Percentiles rank a stretch among this genome's conserved stretches.
phyloP scores from a whole-genome alignment of 306 rosid species.

The Carpinus fangiana region DNA sequence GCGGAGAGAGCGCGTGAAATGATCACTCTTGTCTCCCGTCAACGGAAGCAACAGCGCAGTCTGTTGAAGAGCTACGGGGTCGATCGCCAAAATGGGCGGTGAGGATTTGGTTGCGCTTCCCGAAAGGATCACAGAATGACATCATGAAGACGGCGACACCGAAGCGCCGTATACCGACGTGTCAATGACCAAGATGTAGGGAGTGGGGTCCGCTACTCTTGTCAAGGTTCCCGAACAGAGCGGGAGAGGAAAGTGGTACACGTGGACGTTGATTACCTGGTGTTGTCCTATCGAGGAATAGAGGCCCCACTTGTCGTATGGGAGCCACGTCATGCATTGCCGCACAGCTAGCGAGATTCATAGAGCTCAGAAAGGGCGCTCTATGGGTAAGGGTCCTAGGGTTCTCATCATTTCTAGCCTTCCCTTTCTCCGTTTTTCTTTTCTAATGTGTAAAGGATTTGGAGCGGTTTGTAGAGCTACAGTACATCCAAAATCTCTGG shows the following conservation, averaged over 20 bases:
- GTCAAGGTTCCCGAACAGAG: conserved; percentile 38
- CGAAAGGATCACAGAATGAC: conserved; percentile 28
- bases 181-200: conserved; percentile 2
- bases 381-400: not conserved
- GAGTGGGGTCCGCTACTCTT: conserved; percentile 23
- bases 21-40: too few species aligned
- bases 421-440: not conserved
- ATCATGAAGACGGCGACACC: conserved; percentile 24
- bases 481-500: not conserved
- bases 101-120: conserved; percentile 10
- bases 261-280: conserved; percentile 32
- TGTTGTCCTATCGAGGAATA: not conserved
- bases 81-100: conserved; percentile 17
- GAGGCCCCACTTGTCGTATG: conserved; percentile 21
- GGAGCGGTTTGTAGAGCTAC: conserved; percentile 6
- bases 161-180: conserved; percentile 31
- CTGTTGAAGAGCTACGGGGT: too few species aligned
- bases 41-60: too few species aligned
- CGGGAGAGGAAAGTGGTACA: conserved; percentile 37
- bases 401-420: not conserved
- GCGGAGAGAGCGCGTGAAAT: too few species aligned
- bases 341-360: not conserved
- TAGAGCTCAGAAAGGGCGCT: not conserved
- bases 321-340: conserved; percentile 34
- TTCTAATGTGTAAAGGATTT: too few species aligned